Evolutionary conservation across 331 rosid species (phyloP), one percentile per base, ranked within the genome.

Genomic region (Rhamnella rubrinervis): DNA sequence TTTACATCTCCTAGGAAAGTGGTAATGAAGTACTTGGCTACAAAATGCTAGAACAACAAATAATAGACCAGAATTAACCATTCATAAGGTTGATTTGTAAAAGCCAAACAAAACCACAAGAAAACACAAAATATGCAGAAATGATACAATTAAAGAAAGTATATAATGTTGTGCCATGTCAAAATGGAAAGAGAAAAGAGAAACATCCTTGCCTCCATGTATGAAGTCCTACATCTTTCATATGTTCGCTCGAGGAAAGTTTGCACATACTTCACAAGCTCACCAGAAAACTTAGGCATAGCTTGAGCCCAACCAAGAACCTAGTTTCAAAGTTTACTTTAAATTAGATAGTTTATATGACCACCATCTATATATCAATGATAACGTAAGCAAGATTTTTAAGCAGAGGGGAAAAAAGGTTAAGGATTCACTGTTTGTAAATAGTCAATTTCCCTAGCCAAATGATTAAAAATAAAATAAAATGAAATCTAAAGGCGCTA

Each of bases 261-360:
- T 86, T 91, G 96, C 76, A 89, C 99, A 80, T 91, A 91, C 80
- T 91, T 89, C 71, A 89, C 99, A 73, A 91, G 90, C 70, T 95
- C 99, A 67, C 81, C 72, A 62, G 97, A 81, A 79, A 91, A 95
- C 85, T 91, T 95, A 70, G 99, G 99, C 99, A 95, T 91, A 72
- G 97, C 97, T 80, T 91, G 96, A 67, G 96, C 99, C 99, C 99
- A 95, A 71, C 96, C 97, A 83, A 91, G 95, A 68, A 95, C 99
- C 99, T 95, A 70, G 17, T 77, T 51, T 65, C 77, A 64, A 63
- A 66, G 7, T 67, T 21, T 66, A 59, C 37, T 52, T 39, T 57
- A 71, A 71, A 66, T 76, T 74, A 61, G 74, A 61, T 46, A 73
- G 20, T 50, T 50, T 28, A 26, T 76, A 61, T 52, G 55, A 44